Conservation (phyloP, 768 basidiomycete species). For the Peribolospora baueri region DNA sequence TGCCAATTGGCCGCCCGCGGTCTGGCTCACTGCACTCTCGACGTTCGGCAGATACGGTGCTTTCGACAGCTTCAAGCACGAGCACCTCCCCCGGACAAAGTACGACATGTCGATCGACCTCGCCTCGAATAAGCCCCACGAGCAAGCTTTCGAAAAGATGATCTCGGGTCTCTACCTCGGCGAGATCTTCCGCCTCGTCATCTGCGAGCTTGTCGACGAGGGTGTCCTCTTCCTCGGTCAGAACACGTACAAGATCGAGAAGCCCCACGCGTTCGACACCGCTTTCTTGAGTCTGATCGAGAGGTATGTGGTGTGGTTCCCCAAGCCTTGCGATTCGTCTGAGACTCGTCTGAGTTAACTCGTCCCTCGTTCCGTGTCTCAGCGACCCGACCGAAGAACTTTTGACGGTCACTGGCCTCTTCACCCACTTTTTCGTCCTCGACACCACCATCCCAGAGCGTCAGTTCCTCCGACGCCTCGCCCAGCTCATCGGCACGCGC, state of each 20-base stretch:
- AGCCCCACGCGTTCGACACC: conserved; percentile 68
- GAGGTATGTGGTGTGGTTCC: conserved; percentile 28
- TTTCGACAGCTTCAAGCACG: conserved; percentile 86
- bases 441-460: conserved; percentile 92
- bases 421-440: conserved; percentile 85
- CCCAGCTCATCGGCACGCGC: conserved; percentile 64
- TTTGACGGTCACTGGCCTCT: conserved; percentile 88
- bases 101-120: conserved; percentile 84
- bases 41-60: conserved; percentile 37
- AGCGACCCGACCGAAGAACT: conserved; percentile 92
- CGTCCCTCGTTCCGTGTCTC: neutral
- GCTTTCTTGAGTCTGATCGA: conserved; percentile 95
- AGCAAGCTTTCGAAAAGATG: conserved; percentile 58
- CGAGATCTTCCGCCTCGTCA: conserved; percentile 80
- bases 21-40: neutral
- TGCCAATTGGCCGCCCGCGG: neutral
- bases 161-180: conserved; percentile 29
- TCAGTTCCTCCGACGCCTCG: conserved; percentile 86
- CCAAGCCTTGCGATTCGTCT: too few species aligned
- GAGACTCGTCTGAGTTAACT: neutral
- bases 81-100: conserved; percentile 81
- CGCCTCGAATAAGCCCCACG: conserved; percentile 81
- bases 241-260: conserved; percentile 94
- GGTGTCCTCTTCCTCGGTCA: conserved; percentile 95
- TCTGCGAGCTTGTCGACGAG: conserved; percentile 55